Base-by-base conservation (phyloP, 768 basidiomycete species). In the Leucogyrophana mollusca region DNA sequence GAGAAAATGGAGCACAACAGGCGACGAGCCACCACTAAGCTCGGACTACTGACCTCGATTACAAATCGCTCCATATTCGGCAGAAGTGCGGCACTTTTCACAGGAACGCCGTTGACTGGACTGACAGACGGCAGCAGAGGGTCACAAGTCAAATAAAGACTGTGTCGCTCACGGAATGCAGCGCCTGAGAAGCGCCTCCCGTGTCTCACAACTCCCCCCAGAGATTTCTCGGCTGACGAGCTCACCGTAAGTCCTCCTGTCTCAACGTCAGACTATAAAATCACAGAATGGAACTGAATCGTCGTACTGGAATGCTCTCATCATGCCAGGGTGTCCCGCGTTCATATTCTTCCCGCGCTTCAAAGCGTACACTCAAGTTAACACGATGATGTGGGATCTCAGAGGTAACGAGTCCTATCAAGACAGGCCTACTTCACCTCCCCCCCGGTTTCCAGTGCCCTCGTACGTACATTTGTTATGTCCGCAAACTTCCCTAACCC, bases 341-440 rank as follows among this genome's bases (percentile, higher is more conserved):
- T 46, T 67, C 23, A 55, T 61, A 3, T 61, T 47, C 42, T 67
- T 65, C 37, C 65, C 64, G 9, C 66, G 61, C 53, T 63, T 66
- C 4, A 67, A 56, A 35, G 50, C 64, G 35, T 67, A 67, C 20
- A 67, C 58, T 5, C 59, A 67, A 34, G 47, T 65, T n/a, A 64
- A 65, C 22, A 18, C 60, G 17, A 51, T 41, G 54, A 56, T 42
- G 63, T 67, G 61, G 64, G 65, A 65, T 23, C 3, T 50, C 40
- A 53, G 55, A 4, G 63, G 54, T 2, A 51, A 54, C 17, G 8
- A 49, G 25, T 32, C 43, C 25, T 34, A 40, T 9, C 52, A 54
- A 44, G 52, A 57, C 32, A 48, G 40, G 14, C 33, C 32, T 9
- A 46, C 3, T 25, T 47, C 58, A 3, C 43, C 63, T 4, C 37